phyloP scores from a whole-genome alignment of 208 protist species.

The Trypanosoma brucei region DNA sequence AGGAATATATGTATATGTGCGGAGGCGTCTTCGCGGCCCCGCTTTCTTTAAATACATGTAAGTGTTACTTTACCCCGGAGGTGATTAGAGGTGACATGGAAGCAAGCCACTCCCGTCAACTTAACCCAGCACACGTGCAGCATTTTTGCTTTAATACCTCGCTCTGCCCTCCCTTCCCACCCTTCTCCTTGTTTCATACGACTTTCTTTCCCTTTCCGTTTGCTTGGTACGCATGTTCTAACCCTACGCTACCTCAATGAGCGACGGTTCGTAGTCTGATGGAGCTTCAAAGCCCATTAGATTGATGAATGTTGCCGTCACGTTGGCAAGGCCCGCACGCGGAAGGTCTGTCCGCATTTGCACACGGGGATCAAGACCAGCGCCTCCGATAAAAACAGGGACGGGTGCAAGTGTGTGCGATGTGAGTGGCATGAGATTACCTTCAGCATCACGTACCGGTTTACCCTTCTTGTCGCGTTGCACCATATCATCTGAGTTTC shows the following conservation, averaged over 20 bases:
- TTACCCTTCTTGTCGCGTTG: conserved; percentile 92
- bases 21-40: neutral
- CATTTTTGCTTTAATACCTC: too few species aligned
- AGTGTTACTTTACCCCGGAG: neutral
- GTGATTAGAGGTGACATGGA: too few species aligned
- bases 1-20: neutral
- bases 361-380: conserved; percentile 72
- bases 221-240: neutral
- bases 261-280: conserved; percentile 80
- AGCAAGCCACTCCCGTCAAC: too few species aligned
- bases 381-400: conserved; percentile 88
- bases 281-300: conserved; percentile 90
- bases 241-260: conserved; percentile 43
- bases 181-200: too few species aligned
- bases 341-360: conserved; percentile 83
- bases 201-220: too few species aligned
- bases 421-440: conserved; percentile 81
- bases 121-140: too few species aligned
- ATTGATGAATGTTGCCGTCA: conserved; percentile 94
- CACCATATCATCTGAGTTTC: conserved; percentile 94
- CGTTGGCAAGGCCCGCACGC: conserved; percentile 87
- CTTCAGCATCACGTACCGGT: conserved; percentile 57
- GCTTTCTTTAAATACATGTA: conserved; percentile 1
- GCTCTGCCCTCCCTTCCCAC: too few species aligned
- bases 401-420: conserved; percentile 93